Percentiles rank a stretch among this genome's conserved stretches.
Evolutionary conservation across 306 rosid genomes (phyloP).

Genomic region (Mimosa pudica): DNA sequence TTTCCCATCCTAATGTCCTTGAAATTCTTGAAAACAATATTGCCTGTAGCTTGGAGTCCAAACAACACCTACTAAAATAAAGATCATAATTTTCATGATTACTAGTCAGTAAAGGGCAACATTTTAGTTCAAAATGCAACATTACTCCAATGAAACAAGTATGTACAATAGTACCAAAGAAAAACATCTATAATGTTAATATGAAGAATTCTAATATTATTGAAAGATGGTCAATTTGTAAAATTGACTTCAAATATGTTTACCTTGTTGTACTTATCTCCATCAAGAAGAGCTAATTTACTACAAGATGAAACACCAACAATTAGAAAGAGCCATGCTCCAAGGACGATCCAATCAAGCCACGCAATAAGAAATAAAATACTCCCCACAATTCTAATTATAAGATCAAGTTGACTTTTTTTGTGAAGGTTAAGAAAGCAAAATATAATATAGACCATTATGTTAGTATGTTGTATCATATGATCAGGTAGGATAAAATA

Average conservation of each 20-base stretch:
- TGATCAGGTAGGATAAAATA: not conserved
- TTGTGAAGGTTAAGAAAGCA: too few species aligned
- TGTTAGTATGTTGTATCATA: too few species aligned
- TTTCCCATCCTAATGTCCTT: conserved; percentile 40
- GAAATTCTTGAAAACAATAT: conserved; percentile 40
- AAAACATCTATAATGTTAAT: not conserved
- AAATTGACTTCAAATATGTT: not conserved
- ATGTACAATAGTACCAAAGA: conserved; percentile 5
- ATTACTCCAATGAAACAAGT: not conserved
- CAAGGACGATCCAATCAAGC: not conserved
- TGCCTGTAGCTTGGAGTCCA: conserved; percentile 38
- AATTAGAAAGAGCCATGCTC: conserved; percentile 18
- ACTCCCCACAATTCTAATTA: not conserved
- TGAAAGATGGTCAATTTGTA: conserved; percentile 1
- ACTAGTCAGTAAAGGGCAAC: not conserved
- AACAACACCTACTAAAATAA: conserved; percentile 41
- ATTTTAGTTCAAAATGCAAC: not conserved
- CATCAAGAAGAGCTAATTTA: conserved; percentile 34
- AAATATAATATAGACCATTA: too few species aligned
- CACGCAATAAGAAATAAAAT: not conserved
- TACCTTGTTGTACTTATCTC: conserved; percentile 47
- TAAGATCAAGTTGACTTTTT: too few species aligned
- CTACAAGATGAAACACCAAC: conserved; percentile 32
- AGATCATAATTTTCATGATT: conserved; percentile 14
- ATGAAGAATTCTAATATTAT: not conserved